Evolutionary conservation across 805 yeast genomes (phyloP).

Genomic region (Nakazawaea pomicola): DNA sequence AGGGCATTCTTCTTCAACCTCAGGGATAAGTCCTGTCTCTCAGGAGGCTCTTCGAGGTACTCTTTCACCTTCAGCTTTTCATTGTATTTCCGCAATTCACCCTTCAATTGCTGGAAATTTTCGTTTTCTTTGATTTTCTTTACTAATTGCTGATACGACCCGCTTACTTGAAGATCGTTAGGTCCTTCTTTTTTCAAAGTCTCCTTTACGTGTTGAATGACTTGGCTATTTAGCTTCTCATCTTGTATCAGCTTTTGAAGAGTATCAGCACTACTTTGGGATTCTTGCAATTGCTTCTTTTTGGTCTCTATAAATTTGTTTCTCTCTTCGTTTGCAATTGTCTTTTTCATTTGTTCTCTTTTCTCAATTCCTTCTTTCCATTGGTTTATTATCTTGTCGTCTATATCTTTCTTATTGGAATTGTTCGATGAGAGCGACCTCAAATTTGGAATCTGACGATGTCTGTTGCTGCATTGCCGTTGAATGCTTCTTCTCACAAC

Average conservation of each 20-base stretch:
- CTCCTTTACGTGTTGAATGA: background rate
- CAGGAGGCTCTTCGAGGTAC: conserved; percentile 14
- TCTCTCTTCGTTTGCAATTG: conserved; percentile 3
- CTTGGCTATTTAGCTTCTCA: background rate
- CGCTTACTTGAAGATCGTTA: conserved; percentile 9
- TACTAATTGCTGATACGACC: conserved; percentile 15
- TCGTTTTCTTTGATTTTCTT: conserved; percentile 26
- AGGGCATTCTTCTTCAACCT: conserved; percentile 45
- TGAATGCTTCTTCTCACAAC: no score
- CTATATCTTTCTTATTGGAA: conserved; percentile 5
- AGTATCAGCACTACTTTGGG: background rate
- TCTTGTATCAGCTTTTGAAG: background rate
- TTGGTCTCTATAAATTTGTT: conserved; percentile 8
- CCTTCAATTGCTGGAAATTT: conserved; percentile 26
- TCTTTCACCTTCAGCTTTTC: conserved; percentile 14
- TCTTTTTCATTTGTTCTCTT: conserved; percentile 10
- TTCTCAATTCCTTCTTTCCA: conserved; percentile 13
- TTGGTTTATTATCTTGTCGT: conserved; percentile 9
- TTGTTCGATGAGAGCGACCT: background rate
- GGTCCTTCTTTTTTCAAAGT: background rate
- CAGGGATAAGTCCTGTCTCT: conserved; percentile 31
- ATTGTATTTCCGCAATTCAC: conserved; percentile 24
- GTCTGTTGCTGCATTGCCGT: no score
- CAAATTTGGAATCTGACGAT: no score
- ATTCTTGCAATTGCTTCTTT: conserved; percentile 10